Conservation (phyloP, 176 grass and related monocot genomes). For the Oryza glaberrima region DNA sequence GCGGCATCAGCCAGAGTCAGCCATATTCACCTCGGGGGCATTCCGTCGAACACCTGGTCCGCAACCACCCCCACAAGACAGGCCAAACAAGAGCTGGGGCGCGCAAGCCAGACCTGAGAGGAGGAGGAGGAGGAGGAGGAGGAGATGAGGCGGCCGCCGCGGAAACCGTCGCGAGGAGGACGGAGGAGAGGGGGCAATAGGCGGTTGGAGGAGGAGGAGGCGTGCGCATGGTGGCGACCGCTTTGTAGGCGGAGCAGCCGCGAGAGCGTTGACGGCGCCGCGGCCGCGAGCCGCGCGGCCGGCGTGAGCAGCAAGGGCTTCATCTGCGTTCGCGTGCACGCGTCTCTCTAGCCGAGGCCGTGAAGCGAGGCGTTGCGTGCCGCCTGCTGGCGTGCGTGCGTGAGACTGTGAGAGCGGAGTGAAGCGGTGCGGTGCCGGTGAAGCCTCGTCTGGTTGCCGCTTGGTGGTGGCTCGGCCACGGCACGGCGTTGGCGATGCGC, state of each 20-base stretch:
- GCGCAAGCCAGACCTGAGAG: slow-evolving; percentile 42
- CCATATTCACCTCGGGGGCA: neutral
- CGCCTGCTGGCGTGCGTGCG: neutral
- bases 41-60: slow-evolving; percentile 25
- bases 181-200: neutral
- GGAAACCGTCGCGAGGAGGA: neutral
- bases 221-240: slow-evolving; percentile 1
- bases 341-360: neutral
- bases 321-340: slow-evolving; percentile 58
- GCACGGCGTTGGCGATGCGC: neutral
- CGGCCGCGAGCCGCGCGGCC: neutral
- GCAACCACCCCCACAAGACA: neutral
- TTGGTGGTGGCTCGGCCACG: slow-evolving; percentile 14
- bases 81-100: neutral
- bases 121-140: neutral
- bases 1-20: slow-evolving; percentile 7
- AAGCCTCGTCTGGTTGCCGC: slow-evolving; percentile 9
- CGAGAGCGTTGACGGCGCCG: slow-evolving; percentile 49
- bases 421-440: too few relatives aligned
- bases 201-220: neutral
- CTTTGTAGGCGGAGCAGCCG: slow-evolving; percentile 47
- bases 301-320: slow-evolving; percentile 51
- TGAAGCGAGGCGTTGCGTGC: neutral
- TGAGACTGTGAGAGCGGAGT: neutral
- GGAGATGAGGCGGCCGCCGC: slow-evolving; percentile 34